phyloP scores from a whole-genome alignment of 2,329 filamentous ascomycete species.

The Lachnellula arida region DNA sequence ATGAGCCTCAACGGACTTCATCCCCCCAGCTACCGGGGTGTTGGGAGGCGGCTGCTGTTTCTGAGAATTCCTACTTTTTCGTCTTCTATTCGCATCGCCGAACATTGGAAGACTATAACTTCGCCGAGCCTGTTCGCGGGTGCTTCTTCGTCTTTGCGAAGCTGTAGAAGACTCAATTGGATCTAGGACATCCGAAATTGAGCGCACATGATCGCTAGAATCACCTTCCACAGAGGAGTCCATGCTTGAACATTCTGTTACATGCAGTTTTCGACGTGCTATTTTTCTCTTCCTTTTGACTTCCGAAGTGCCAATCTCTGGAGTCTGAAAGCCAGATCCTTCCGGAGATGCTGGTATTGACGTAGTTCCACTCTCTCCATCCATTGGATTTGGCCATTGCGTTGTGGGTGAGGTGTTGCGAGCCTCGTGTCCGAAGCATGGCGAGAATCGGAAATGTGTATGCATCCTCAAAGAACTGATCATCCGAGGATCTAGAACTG shows the following conservation, averaged over 20 bases:
- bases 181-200: slow-evolving; percentile 2
- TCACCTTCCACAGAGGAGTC: slow-evolving; percentile 2
- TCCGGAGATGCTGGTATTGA: not conserved
- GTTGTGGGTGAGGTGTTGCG: slow-evolving; percentile 28
- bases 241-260: slow-evolving; percentile 13
- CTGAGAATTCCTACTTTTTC: not conserved
- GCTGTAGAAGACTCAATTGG: not conserved
- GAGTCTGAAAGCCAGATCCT: slow-evolving; percentile 4
- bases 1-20: not conserved
- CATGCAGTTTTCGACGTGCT: slow-evolving; percentile 7
- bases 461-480: slow-evolving; percentile 32
- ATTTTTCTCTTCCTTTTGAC: slow-evolving; percentile 3
- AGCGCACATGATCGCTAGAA: slow-evolving; percentile 1
- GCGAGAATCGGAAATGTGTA: slow-evolving; percentile 30
- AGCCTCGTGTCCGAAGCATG: slow-evolving; percentile 30
- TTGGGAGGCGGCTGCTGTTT: not conserved
- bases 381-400: slow-evolving; percentile 11
- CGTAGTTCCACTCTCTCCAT: slow-evolving; percentile 16
- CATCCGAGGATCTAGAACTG: slow-evolving; percentile 23
- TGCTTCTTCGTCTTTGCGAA: slow-evolving; percentile 1
- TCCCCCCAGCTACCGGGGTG: not conserved
- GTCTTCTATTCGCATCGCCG: not conserved
- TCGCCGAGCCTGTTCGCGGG: not conserved
- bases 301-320: slow-evolving; percentile 8
- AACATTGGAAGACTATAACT: not conserved